phyloP scores from a whole-genome alignment of 805 yeast genomes.

The Nakazawaea populi region DNA sequence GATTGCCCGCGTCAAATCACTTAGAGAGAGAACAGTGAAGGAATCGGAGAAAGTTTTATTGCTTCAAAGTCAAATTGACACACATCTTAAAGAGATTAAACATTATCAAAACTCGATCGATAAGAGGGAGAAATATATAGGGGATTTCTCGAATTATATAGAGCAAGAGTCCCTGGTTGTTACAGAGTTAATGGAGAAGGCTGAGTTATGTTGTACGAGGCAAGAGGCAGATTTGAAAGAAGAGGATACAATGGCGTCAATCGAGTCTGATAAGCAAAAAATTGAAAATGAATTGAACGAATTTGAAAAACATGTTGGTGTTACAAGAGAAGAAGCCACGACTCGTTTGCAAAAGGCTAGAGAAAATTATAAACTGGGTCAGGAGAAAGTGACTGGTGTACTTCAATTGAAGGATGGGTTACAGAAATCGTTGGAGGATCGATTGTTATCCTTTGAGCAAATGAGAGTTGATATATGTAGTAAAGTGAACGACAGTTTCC shows the following conservation, averaged over 20 bases:
- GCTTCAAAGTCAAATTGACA: slow-evolving; percentile 15
- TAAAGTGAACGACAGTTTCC: slow-evolving; percentile 51
- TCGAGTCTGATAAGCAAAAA: slow-evolving; percentile 41
- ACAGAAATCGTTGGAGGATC: slow-evolving; percentile 31
- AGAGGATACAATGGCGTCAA: slow-evolving; percentile 38
- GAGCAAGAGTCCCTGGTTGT: slow-evolving; percentile 12
- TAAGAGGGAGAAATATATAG: slow-evolving; percentile 21
- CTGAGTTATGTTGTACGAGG: slow-evolving; percentile 37
- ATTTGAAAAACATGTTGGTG: slow-evolving; percentile 49
- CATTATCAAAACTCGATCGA: slow-evolving; percentile 15
- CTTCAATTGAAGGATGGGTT: slow-evolving; percentile 22
- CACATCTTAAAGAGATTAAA: slow-evolving; percentile 15
- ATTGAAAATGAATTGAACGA: slow-evolving; percentile 41
- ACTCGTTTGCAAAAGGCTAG: slow-evolving; percentile 39
- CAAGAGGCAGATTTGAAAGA: slow-evolving; percentile 37
- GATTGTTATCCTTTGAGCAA: slow-evolving; percentile 35
- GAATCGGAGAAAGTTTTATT: slow-evolving; percentile 14
- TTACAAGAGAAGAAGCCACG: slow-evolving; percentile 50
- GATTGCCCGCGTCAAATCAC: slow-evolving; percentile 11
- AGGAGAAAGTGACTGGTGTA: slow-evolving; percentile 30
- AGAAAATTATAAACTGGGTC: slow-evolving; percentile 35
- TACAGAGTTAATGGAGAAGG: slow-evolving; percentile 19
- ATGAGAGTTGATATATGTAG: slow-evolving; percentile 35
- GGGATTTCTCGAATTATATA: slow-evolving; percentile 22
- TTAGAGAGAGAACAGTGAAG: slow-evolving; percentile 18